Base-by-base conservation (phyloP, 164 flowering plant species). In the Tetrastigma voinierianum region DNA sequence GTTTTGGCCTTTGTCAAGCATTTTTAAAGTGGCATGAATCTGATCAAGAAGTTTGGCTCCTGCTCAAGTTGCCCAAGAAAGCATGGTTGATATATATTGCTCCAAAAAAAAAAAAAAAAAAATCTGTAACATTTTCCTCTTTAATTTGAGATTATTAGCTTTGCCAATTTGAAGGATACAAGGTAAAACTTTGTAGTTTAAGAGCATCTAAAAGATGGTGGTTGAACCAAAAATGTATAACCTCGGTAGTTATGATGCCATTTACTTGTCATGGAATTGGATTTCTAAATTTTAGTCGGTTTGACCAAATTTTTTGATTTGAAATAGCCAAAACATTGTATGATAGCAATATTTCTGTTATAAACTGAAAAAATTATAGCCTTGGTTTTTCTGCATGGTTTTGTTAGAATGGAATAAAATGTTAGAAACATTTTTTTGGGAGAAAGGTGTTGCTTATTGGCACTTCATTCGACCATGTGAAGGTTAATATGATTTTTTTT, bases 1-100 rank as follows among this genome's bases (percentile, higher is more conserved):
- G n/a, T 62, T 59, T 69, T 17, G 43, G 67, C 58, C 68, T 74
- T 81, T 71, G 5, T 25, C 47, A 64, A 63, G 24, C 69, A 55
- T 62, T 15, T 21, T 68, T 10, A 64, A 46, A 53, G 20, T 62
- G 40, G 40, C 40, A 32, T 32, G 40, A 32, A 32, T 32, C 40
- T 32, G 40, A 32, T 32, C 2, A 32, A 32, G 40, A 32, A 32
- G 40, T 4, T 32, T 32, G 40, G 40, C 40, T 32, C 40, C 6
- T 32, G 40, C 40, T 32, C 6, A 32, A 32, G 40, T 32, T 32
- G 40, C 40, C 6, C 40, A 32, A 14, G 52, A 49, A n/a, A 49
- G 52, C 52, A 49, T 49, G 18, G n/a, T 49, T 14, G n/a, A 11
- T 49, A 7, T 49, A 49, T 15, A n/a, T 49, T 49, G 18, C 52